Evolutionary conservation across 1,284 basidiomycete genomes (phyloP).

Genomic region (Exobasidium cylindrosporum): DNA sequence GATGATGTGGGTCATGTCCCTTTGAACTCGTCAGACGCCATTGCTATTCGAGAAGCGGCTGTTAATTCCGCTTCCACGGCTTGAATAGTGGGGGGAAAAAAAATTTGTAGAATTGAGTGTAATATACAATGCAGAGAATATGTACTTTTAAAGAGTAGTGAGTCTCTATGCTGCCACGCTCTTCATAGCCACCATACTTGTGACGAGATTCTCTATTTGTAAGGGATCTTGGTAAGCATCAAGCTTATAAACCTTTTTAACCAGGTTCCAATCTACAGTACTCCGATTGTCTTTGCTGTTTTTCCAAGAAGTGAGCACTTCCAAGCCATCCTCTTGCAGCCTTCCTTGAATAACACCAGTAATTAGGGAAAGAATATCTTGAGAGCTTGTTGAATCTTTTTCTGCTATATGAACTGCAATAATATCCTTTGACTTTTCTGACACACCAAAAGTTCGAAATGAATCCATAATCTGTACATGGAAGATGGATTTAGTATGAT

Average conservation of each 20-base stretch:
- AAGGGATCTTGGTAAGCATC: no score
- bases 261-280: not conserved
- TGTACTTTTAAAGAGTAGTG: no score
- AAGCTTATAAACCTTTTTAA: slow-evolving; percentile 8
- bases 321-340: not conserved
- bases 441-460: slow-evolving; percentile 11
- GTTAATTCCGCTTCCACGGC: no score
- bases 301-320: not conserved
- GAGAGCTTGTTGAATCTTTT: not conserved
- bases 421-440: not conserved
- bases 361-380: not conserved
- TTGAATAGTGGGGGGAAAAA: no score
- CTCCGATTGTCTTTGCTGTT: not conserved
- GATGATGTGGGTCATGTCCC: not conserved
- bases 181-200: slow-evolving; percentile 9
- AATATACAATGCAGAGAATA: no score
- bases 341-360: not conserved
- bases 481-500: no score
- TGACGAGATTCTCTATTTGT: not conserved
- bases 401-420: slow-evolving; percentile 7
- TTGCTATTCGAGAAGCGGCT: not conserved
- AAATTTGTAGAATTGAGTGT: no score
- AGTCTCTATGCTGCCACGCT: not conserved
- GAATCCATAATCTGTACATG: slow-evolving; percentile 10
- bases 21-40: not conserved